Base-by-base conservation (phyloP, 1,139 yeast species). In the Geotrichum phurueaensis region DNA sequence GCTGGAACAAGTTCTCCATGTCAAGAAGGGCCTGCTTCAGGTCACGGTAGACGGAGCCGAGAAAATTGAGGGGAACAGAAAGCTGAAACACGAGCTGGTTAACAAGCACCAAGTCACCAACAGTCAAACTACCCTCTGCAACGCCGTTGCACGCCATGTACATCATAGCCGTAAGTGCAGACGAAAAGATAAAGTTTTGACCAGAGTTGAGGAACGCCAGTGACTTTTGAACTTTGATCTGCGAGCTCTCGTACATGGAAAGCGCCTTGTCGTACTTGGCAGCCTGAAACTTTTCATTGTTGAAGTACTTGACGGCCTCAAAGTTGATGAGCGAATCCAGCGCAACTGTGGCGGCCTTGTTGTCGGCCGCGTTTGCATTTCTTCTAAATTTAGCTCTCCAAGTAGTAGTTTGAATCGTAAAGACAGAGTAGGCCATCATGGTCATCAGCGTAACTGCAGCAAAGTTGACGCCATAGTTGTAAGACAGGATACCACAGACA, bases 141-240 rank as follows among this genome's bases (percentile, higher is more conserved):
- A 94, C 96, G 36, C 98, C 98, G 63, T 85, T 84, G 69, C 97
- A 91, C n/a, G 97, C 98, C 96, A 94, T 86, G 73, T 89, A 94
- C 99, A 94, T 95, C 96, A 95, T 94, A 1, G 87, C 91, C 0
- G 99, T 94, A 66, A 95, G 78, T 1, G 99, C 98, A 49, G 89
- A 75, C 0, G 98, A 89, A 75, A 95, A 94, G 36, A 94, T 94
- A 60, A 91, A 71, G 72, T 89, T 92, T 74, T 94, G 99, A 3
- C 99, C 99, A 0, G 96, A 81, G 68, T 94, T 94, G 65, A 94
- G 79, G 70, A 83, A 91, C 3, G 98, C 96, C 65, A 94, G 78
- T 0, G 98, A 92, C 1, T 96, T 91, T 3, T 97, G 96, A 27
- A 92, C 94, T 70, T 89, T 89, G 67, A 91, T 87, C 47, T 89